A percentile compares a stretch with the other conserved stretches of the same genome.
These are phyloP conservation scores for Pseudogymnoascus sp. DNA, from an alignment of 2,329 filamentous ascomycete genomes.

Conservation along the genomic window DNA sequence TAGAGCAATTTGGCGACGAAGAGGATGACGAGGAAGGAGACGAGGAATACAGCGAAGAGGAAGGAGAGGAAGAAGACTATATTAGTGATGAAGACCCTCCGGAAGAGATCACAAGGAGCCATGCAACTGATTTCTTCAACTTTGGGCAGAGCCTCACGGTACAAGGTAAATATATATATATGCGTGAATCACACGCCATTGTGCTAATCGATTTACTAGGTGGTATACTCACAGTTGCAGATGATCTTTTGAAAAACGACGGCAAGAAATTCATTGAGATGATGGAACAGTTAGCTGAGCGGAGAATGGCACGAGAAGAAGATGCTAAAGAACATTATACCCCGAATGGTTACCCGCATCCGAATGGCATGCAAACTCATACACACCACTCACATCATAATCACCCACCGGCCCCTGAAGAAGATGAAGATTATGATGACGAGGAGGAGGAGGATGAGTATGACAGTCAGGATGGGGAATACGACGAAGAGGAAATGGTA, in stretches of 20 bases:
- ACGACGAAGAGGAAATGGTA: slow-evolving; percentile 71
- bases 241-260: slow-evolving; percentile 97
- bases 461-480: slow-evolving; percentile 55
- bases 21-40: slow-evolving; percentile 42
- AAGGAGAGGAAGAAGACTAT: slow-evolving; percentile 54
- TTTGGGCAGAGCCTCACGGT: slow-evolving; percentile 97
- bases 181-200: slow-evolving; percentile 11
- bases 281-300: slow-evolving; percentile 99
- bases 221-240: slow-evolving; percentile 95
- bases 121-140: slow-evolving; percentile 81
- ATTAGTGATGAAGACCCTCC: slow-evolving; percentile 52
- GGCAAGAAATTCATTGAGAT: slow-evolving; percentile 99
- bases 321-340: slow-evolving; percentile 62
- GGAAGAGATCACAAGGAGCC: slow-evolving; percentile 55
- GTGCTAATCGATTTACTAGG: slow-evolving; percentile 45
- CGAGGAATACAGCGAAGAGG: slow-evolving; percentile 35
- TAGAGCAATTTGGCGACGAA: slow-evolving; percentile 48
- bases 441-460: slow-evolving; percentile 57
- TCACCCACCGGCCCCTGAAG: slow-evolving; percentile 63
- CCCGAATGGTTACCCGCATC: slow-evolving; percentile 49
- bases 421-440: slow-evolving; percentile 65
- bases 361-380: slow-evolving; percentile 46
- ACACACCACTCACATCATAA: slow-evolving; percentile 17
- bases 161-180: slow-evolving; percentile 43
- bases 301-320: slow-evolving; percentile 93